A percentile compares a stretch with the other conserved stretches of the same genome.
phyloP scores from a whole-genome alignment of 2,329 filamentous ascomycete genomes.

The Camptophora hylomeconis region DNA sequence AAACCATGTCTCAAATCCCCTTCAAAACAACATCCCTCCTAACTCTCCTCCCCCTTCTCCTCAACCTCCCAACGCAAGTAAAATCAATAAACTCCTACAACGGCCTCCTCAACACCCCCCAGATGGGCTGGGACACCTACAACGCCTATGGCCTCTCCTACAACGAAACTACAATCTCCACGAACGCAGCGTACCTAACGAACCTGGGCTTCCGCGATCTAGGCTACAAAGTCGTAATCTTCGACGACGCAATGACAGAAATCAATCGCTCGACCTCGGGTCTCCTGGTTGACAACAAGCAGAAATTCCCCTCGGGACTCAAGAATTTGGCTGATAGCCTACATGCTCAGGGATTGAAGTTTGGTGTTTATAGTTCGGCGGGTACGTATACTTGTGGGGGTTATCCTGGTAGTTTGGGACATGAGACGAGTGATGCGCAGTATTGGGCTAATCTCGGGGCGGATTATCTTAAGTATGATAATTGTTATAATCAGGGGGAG shows the following conservation, averaged over 20 bases:
- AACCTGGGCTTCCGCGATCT: conserved; percentile 22
- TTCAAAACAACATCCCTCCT: too few species aligned
- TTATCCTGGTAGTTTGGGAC: conserved; percentile 34
- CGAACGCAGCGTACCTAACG: conserved; percentile 9
- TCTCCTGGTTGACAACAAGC: conserved; percentile 27
- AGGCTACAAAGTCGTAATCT: conserved; percentile 38
- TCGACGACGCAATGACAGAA: conserved; percentile 41
- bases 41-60: too few species aligned
- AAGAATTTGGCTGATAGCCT: conserved; percentile 32
- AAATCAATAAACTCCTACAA: too few species aligned
- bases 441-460: conserved; percentile 40
- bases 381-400: conserved; percentile 20
- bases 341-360: conserved; percentile 35
- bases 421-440: conserved; percentile 40
- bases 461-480: conserved; percentile 36
- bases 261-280: conserved; percentile 31
- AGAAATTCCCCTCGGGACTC: conserved; percentile 38
- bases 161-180: conserved; percentile 12
- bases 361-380: conserved; percentile 40
- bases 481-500: conserved; percentile 43
- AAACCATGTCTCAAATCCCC: too few species aligned
- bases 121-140: conserved; percentile 15
- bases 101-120: conserved; percentile 10
- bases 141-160: conserved; percentile 13
- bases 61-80: too few species aligned